These are phyloP conservation scores for Kalmusia sp. DNA, from an alignment of 2,329 filamentous ascomycete genomes.

Conservation along the genomic window DNA sequence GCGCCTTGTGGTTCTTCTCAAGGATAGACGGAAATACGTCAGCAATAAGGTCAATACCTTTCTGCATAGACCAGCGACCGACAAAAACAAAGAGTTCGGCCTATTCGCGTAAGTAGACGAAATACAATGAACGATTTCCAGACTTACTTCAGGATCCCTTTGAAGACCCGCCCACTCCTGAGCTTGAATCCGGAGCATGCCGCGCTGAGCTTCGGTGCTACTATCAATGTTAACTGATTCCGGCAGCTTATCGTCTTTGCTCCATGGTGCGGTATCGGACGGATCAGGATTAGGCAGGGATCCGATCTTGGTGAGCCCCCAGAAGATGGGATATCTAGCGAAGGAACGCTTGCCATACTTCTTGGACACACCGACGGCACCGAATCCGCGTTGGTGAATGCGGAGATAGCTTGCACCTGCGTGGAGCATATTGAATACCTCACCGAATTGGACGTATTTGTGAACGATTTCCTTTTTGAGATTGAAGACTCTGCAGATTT, in stretches of 20 bases:
- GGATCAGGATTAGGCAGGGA: constrained; percentile 69
- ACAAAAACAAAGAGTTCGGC: constrained; percentile 72
- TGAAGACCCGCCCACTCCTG: constrained; percentile 73
- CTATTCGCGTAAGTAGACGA: constrained; percentile 1
- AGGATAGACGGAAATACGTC: constrained; percentile 70
- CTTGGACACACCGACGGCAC: constrained; percentile 71
- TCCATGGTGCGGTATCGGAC: constrained; percentile 68
- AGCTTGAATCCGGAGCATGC: constrained; percentile 64
- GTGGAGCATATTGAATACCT: constrained; percentile 73
- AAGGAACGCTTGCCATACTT: constrained; percentile 73
- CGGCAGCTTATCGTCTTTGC: constrained; percentile 59
- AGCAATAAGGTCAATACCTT: constrained; percentile 72
- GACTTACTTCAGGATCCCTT: constrained; percentile 59
- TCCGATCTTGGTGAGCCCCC: constrained; percentile 69
- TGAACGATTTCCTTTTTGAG: constrained; percentile 63
- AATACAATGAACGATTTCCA: not conserved
- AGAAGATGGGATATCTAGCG: constrained; percentile 73
- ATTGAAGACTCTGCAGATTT: constrained; percentile 71
- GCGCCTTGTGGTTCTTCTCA: constrained; percentile 65
- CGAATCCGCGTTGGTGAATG: constrained; percentile 71
- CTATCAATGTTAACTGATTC: constrained; percentile 61
- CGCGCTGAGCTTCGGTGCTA: constrained; percentile 61
- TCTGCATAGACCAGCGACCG: constrained; percentile 73
- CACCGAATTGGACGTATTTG: constrained; percentile 71
- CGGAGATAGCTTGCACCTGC: constrained; percentile 71